phyloP scores from a whole-genome alignment of 2,329 filamentous ascomycete genomes.

The Phialophora chinensis region DNA sequence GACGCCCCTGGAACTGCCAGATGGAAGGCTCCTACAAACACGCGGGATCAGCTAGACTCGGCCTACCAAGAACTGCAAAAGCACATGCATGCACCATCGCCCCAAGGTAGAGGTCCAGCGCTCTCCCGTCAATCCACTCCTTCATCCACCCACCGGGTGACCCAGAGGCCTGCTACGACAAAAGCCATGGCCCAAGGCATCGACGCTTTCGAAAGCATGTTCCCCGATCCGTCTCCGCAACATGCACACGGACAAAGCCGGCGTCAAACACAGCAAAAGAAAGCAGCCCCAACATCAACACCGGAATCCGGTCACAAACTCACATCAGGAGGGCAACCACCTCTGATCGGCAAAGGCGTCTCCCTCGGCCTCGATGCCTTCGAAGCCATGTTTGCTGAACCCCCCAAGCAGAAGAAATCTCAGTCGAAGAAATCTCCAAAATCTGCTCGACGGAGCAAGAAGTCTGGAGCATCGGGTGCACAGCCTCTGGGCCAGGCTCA shows the following conservation, averaged over 20 bases:
- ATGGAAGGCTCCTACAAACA: slow-evolving; percentile 2
- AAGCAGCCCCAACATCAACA: background rate
- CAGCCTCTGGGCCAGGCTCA: background rate
- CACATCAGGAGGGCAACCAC: background rate
- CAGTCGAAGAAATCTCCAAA: slow-evolving; percentile 4
- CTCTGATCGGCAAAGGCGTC: slow-evolving; percentile 28
- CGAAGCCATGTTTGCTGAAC: slow-evolving; percentile 27
- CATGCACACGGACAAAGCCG: background rate
- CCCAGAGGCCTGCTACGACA: background rate
- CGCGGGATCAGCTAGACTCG: background rate
- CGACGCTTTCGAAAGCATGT: slow-evolving; percentile 31
- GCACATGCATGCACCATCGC: background rate
- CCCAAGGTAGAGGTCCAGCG: background rate
- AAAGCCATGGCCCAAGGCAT: slow-evolving; percentile 15
- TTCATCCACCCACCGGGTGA: background rate
- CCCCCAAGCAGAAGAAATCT: slow-evolving; percentile 2
- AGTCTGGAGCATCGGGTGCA: background rate
- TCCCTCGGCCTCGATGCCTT: slow-evolving; percentile 31
- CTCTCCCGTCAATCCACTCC: background rate
- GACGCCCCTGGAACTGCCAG: background rate
- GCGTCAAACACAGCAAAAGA: slow-evolving; percentile 11
- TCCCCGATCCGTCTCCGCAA: slow-evolving; percentile 1
- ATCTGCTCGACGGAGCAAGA: background rate
- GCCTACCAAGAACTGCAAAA: slow-evolving; percentile 6
- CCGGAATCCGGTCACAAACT: background rate